Evolutionary conservation across 2,329 filamentous ascomycete genomes (phyloP).

Genomic region (Fonsecaea nubica): DNA sequence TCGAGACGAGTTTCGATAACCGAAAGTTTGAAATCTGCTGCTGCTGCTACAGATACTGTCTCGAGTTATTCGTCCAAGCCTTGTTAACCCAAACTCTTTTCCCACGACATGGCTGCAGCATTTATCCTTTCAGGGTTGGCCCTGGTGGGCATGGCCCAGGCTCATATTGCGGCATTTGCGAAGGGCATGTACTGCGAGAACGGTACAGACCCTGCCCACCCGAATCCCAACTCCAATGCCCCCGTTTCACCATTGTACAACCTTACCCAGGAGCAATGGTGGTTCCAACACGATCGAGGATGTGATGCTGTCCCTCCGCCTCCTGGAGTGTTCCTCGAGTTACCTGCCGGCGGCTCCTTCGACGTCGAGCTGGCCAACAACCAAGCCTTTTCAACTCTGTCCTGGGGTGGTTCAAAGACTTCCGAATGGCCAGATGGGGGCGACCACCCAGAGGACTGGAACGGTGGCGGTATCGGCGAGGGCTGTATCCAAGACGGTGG

Average conservation of each 20-base stretch:
- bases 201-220: slow-evolving; percentile 42
- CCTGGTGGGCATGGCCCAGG: slow-evolving; percentile 39
- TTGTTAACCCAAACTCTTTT: slow-evolving; percentile 8
- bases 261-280: slow-evolving; percentile 56
- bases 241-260: slow-evolving; percentile 57
- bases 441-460: slow-evolving; percentile 56
- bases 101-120: slow-evolving; percentile 20
- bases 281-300: slow-evolving; percentile 59
- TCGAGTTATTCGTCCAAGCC: slow-evolving; percentile 3
- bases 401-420: slow-evolving; percentile 49
- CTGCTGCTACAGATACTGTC: slow-evolving; percentile 21
- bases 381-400: slow-evolving; percentile 57
- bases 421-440: slow-evolving; percentile 58
- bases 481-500: slow-evolving; percentile 52
- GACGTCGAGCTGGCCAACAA: slow-evolving; percentile 60
- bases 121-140: slow-evolving; percentile 22
- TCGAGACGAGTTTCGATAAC: slow-evolving; percentile 20
- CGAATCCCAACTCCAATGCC: slow-evolving; percentile 54
- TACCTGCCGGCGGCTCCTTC: slow-evolving; percentile 58
- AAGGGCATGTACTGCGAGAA: slow-evolving; percentile 52
- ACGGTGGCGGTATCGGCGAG: slow-evolving; percentile 46
- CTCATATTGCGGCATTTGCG: slow-evolving; percentile 49
- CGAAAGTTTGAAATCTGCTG: slow-evolving; percentile 18
- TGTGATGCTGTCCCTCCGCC: slow-evolving; percentile 52
- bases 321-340: slow-evolving; percentile 50